These are phyloP conservation scores for Kandelia obovata DNA, from an alignment of 345 rosid genomes.

Conservation along the genomic window DNA sequence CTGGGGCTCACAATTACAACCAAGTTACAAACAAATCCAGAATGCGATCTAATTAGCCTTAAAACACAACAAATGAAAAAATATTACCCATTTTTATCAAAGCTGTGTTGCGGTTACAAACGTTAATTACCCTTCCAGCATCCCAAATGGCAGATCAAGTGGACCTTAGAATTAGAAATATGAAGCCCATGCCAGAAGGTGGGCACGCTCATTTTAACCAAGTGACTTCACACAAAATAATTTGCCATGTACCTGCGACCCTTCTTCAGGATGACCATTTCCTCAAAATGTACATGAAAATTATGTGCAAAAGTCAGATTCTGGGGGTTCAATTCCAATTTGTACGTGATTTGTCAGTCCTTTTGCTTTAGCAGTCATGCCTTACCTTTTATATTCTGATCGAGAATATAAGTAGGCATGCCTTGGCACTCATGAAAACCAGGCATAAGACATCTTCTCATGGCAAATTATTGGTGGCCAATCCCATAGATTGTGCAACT, in stretches of 20 bases:
- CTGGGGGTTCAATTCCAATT: not conserved
- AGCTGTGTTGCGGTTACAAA: no score
- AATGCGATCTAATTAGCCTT: no score
- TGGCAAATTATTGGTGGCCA: conserved; percentile 50
- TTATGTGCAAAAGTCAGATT: not conserved
- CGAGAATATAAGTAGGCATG: not conserved
- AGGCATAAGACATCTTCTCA: conserved; percentile 7
- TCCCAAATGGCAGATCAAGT: not conserved
- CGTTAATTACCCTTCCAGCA: not conserved
- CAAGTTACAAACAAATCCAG: no score
- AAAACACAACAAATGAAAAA: no score
- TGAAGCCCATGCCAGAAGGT: no score
- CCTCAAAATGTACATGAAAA: not conserved
- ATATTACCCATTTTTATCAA: no score
- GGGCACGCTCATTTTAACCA: no score
- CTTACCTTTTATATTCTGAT: no score
- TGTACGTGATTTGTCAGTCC: not conserved
- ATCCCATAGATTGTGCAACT: conserved; percentile 74
- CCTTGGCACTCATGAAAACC: conserved; percentile 10
- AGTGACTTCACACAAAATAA: no score
- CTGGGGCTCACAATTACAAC: no score
- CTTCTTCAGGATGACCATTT: not conserved
- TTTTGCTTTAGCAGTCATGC: conserved; percentile 1
- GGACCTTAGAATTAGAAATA: no score
- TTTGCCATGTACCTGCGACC: no score